Base-by-base conservation (phyloP, 257 asterid genomes). In the Euphrasia confusa region DNA sequence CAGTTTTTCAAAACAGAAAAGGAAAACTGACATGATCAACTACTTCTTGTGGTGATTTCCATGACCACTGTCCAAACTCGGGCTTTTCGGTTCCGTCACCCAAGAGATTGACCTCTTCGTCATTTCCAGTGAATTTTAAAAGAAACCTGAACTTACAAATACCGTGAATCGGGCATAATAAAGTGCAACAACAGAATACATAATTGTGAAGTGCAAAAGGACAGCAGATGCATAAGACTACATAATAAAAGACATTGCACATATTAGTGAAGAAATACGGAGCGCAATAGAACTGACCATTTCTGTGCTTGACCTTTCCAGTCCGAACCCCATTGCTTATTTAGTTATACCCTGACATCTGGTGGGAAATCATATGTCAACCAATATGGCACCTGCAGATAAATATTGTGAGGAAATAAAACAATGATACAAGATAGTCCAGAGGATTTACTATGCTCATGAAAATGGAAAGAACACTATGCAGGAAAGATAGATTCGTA, bases 281-380 rank as follows among this genome's bases (percentile, higher is more conserved):
- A 69, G 8, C 57, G 70, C 24, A 65, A 24, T 42, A 49, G 71
- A 11, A 42, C 84, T 68, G 60, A 87, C 97, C 99, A 89, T 74
- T 93, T 93, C 64, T 89, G 99, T 58, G 96, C 97, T 85, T 93
- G 99, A 75, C 99, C 99, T 76, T 83, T 84, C 99, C 99, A 93
- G 76, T 93, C 94, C 39, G 94, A 79, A 56, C 95, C 97, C 97
- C 97, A 93, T 74, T 79, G 96, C 68, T 40, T 68, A n/a, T 72
- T 87, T 48, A 93, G 80, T 72, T 85, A 89, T 71, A 71, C 89
- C 74, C 97, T 81, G 37, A 85, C 96, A 1, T 79, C 87, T 13
- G 90, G 92, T 24, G 97, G 99, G 79, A 93, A 93, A 82, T 93
- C 96, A 71, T 93, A 93, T 0, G 96, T 85, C 75, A 93, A 76